phyloP scores from a whole-genome alignment of 1,139 yeast species.

The Pichia norvegensis region DNA sequence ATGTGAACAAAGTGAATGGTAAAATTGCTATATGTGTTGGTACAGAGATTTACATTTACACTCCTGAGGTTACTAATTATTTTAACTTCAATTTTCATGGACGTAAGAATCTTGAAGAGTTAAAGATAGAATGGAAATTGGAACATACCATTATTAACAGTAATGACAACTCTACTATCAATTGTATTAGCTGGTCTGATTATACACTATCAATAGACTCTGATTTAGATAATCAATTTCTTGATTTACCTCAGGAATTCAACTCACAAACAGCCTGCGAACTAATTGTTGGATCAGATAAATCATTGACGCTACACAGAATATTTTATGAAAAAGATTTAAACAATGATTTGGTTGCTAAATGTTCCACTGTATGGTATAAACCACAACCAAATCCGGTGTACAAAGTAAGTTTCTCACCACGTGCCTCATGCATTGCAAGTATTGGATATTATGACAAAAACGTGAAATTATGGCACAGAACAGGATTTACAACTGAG shows the following conservation, averaged over 20 bases:
- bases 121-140: conserved; percentile 38
- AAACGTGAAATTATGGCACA: conserved; percentile 70
- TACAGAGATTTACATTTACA: conserved; percentile 31
- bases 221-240: conserved; percentile 21
- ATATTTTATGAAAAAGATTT: conserved; percentile 20
- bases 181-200: conserved; percentile 62
- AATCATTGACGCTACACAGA: conserved; percentile 46
- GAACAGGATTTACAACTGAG: conserved; percentile 62
- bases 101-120: conserved; percentile 24
- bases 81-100: conserved; percentile 28
- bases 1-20: conserved; percentile 54
- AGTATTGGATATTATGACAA: conserved; percentile 55
- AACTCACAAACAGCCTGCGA: conserved; percentile 30
- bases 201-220: conserved; percentile 27
- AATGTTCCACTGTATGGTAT: conserved; percentile 43
- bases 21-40: conserved; percentile 42
- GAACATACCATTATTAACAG: conserved; percentile 29
- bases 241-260: conserved; percentile 27
- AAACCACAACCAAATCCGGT: conserved; percentile 52
- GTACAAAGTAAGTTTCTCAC: conserved; percentile 47
- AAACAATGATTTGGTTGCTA: conserved; percentile 20
- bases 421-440: conserved; percentile 60
- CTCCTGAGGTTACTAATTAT: conserved; percentile 36
- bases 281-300: conserved; percentile 51
- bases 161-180: conserved; percentile 34